Evolutionary conservation across 352 stramenopile species (phyloP).

Genomic region (Phytophthora cryptogea): DNA sequence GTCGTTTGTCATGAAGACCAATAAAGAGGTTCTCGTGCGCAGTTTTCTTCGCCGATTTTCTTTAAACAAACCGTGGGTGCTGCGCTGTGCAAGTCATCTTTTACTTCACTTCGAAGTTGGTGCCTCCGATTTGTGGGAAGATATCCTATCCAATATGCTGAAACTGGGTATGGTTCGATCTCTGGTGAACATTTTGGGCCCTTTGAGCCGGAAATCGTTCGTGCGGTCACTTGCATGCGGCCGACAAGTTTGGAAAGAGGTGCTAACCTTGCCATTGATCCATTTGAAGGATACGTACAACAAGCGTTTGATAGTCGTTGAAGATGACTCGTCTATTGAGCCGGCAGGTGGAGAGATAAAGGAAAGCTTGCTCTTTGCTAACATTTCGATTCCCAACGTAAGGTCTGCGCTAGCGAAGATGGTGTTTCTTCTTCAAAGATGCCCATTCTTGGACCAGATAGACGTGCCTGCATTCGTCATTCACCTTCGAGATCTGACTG

Average conservation of each 20-base stretch:
- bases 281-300: constrained; percentile 16
- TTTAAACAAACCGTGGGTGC: constrained; percentile 31
- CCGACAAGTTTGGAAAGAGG: constrained; percentile 43
- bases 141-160: constrained; percentile 48
- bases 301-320: not conserved
- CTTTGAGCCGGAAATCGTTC: constrained; percentile 42
- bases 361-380: constrained; percentile 24
- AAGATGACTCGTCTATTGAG: not conserved
- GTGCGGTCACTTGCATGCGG: constrained; percentile 39
- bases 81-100: constrained; percentile 43
- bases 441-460: constrained; percentile 64
- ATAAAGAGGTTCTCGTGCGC: constrained; percentile 51
- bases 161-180: constrained; percentile 53
- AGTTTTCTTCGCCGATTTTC: constrained; percentile 52
- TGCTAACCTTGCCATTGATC: constrained; percentile 32
- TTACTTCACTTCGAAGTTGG: constrained; percentile 64
- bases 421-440: constrained; percentile 51
- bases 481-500: constrained; percentile 46
- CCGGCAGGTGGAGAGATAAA: not conserved
- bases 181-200: constrained; percentile 39
- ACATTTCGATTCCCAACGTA: constrained; percentile 24
- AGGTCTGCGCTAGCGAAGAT: constrained; percentile 35
- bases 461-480: constrained; percentile 56
- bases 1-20: constrained; percentile 37
- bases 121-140: constrained; percentile 51